These are phyloP conservation scores for Kwoniella europaea DNA, from an alignment of 768 basidiomycete genomes.

Conservation along the genomic window DNA sequence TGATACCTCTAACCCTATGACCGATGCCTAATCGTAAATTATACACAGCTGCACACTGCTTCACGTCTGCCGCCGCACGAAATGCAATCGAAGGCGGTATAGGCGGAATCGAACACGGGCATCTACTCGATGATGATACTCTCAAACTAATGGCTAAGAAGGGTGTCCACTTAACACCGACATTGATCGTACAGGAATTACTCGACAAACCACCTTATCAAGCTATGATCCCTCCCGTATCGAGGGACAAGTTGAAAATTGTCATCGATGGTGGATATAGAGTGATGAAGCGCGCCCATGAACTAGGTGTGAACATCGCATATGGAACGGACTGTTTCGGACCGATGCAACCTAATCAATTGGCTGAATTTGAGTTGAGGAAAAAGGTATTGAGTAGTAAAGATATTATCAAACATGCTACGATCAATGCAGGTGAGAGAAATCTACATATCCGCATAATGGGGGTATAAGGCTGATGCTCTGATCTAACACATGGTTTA, in stretches of 20 bases:
- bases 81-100: conserved; percentile 39
- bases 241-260: conserved; percentile 28
- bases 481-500: not conserved
- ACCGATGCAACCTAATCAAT: conserved; percentile 32
- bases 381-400: conserved; percentile 57
- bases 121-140: conserved; percentile 38
- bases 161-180: conserved; percentile 36
- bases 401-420: conserved; percentile 60
- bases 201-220: conserved; percentile 31
- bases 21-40: not conserved
- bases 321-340: conserved; percentile 35
- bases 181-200: conserved; percentile 37
- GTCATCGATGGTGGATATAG: conserved; percentile 33
- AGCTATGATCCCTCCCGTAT: conserved; percentile 27
- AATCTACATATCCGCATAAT: not conserved
- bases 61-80: conserved; percentile 27
- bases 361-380: conserved; percentile 42
- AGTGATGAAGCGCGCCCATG: conserved; percentile 35
- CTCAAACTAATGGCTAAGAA: conserved; percentile 39
- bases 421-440: conserved; percentile 55
- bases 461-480: conserved; percentile 10
- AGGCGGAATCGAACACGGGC: conserved; percentile 40
- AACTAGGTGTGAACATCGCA: conserved; percentile 32
- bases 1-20: no score
- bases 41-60: conserved; percentile 34